These are phyloP conservation scores for Monascus ruber DNA, from an alignment of 2,329 filamentous ascomycete genomes.

Conservation along the genomic window DNA sequence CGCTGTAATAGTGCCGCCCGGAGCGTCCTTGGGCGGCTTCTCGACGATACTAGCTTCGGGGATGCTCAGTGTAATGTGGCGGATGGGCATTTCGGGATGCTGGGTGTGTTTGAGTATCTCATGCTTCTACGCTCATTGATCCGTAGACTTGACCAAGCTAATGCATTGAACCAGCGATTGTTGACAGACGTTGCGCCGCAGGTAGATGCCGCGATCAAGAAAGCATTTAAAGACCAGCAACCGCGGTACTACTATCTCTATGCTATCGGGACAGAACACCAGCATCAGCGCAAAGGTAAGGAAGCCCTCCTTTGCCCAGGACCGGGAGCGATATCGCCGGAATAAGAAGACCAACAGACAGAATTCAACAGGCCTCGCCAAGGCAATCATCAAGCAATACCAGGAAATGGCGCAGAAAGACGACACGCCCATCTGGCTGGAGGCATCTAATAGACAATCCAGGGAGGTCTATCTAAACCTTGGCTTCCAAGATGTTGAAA, in stretches of 20 bases:
- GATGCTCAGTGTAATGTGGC: slow-evolving; percentile 10
- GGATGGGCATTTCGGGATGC: slow-evolving; percentile 8
- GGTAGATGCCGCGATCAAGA: slow-evolving; percentile 11
- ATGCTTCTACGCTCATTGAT: not conserved
- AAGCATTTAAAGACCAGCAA: slow-evolving; percentile 7
- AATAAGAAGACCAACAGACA: too few relatives aligned
- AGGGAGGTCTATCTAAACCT: slow-evolving; percentile 11
- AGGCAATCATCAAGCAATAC: slow-evolving; percentile 8
- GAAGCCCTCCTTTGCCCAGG: too few relatives aligned
- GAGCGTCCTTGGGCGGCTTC: slow-evolving; percentile 6
- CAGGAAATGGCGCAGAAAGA: slow-evolving; percentile 7
- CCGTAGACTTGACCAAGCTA: too few relatives aligned
- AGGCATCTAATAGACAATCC: slow-evolving; percentile 10
- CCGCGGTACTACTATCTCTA: slow-evolving; percentile 13
- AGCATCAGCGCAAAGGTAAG: slow-evolving; percentile 12
- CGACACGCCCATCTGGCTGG: slow-evolving; percentile 14
- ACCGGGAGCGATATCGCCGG: too few relatives aligned
- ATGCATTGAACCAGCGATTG: slow-evolving; percentile 5
- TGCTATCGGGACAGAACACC: slow-evolving; percentile 12
- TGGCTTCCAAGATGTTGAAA: slow-evolving; percentile 12
- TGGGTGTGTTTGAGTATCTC: slow-evolving; percentile 5
- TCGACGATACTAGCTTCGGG: slow-evolving; percentile 11
- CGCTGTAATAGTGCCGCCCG: slow-evolving; percentile 10
- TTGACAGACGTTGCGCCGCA: slow-evolving; percentile 12
- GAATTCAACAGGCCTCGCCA: slow-evolving; percentile 8